Percentiles rank a stretch among this genome's conserved stretches.
Evolutionary conservation across 1,284 basidiomycete species (phyloP).

Genomic region (Butyriboletus appendiculatus): DNA sequence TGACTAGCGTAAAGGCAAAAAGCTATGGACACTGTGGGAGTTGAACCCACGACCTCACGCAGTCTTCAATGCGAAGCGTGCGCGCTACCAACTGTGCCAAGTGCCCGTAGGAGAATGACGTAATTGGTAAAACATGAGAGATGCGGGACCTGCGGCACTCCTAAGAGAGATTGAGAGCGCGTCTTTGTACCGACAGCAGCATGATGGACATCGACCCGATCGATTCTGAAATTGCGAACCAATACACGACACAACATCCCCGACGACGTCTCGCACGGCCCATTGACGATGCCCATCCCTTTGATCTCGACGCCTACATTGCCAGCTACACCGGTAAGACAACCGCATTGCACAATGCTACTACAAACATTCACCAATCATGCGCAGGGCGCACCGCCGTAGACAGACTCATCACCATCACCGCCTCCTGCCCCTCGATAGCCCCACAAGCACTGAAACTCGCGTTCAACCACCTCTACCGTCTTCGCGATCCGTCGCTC

Average conservation of each 20-base stretch:
- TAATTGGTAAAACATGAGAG: not conserved
- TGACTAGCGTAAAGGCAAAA: conserved; percentile 24
- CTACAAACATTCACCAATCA: not conserved
- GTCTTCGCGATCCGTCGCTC: conserved; percentile 59
- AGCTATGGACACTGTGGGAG: conserved; percentile 38
- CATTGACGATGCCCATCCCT: conserved; percentile 75
- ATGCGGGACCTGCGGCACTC: not conserved
- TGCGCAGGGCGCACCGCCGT: conserved; percentile 64
- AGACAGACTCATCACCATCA: conserved; percentile 68
- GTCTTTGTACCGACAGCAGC: not conserved
- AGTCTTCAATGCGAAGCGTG: conserved; percentile 37
- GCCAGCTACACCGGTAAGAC: conserved; percentile 33
- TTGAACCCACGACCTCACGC: conserved; percentile 43
- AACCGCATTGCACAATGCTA: not conserved
- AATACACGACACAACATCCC: conserved; percentile 4
- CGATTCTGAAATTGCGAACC: conserved; percentile 26
- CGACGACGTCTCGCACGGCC: conserved; percentile 33
- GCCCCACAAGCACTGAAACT: conserved; percentile 68
- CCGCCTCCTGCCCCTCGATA: conserved; percentile 60
- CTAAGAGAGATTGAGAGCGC: not conserved
- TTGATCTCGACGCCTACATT: conserved; percentile 66
- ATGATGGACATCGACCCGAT: conserved; percentile 35
- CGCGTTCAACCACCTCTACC: conserved; percentile 60
- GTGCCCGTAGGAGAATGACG: conserved; percentile 8
- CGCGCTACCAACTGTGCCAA: conserved; percentile 45